Evolutionary conservation across 2,329 filamentous ascomycete genomes (phyloP).

Genomic region (Ceratocystis harringtonii): DNA sequence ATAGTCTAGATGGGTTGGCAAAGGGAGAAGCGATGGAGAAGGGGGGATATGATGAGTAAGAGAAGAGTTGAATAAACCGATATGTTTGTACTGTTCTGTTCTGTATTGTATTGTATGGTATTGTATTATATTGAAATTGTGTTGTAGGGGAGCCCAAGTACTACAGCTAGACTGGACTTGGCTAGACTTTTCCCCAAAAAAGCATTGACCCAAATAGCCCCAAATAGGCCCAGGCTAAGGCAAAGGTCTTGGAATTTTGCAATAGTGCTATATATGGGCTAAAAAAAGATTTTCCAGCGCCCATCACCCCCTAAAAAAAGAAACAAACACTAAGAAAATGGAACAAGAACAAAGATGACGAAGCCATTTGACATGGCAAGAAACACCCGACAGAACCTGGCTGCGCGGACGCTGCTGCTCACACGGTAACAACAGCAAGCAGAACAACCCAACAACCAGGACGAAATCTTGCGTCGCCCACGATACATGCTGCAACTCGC

Average conservation of each 20-base stretch:
- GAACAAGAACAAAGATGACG: not conserved
- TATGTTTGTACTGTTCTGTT: too few relatives aligned
- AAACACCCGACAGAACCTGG: too few relatives aligned
- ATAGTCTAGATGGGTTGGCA: not conserved
- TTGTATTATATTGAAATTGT: too few relatives aligned
- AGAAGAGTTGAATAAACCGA: not conserved
- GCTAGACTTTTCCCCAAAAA: not conserved
- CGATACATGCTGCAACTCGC: not conserved
- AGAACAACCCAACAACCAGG: too few relatives aligned
- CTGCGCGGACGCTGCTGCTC: too few relatives aligned
- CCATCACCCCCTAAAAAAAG: not conserved
- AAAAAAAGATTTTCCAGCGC: not conserved
- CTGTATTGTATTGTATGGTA: too few relatives aligned
- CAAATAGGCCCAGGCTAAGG: not conserved
- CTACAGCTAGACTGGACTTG: too few relatives aligned
- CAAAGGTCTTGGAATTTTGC: not conserved
- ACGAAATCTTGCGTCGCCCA: too few relatives aligned
- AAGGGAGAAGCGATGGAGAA: not conserved
- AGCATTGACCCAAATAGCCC: not conserved
- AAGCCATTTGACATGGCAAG: too few relatives aligned
- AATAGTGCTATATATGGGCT: not conserved
- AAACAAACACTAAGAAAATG: not conserved
- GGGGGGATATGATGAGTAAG: not conserved
- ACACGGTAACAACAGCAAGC: too few relatives aligned
- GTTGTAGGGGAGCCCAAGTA: too few relatives aligned